Conservation (phyloP, 2,329 filamentous ascomycete genomes). For the Arthroderma sp. region DNA sequence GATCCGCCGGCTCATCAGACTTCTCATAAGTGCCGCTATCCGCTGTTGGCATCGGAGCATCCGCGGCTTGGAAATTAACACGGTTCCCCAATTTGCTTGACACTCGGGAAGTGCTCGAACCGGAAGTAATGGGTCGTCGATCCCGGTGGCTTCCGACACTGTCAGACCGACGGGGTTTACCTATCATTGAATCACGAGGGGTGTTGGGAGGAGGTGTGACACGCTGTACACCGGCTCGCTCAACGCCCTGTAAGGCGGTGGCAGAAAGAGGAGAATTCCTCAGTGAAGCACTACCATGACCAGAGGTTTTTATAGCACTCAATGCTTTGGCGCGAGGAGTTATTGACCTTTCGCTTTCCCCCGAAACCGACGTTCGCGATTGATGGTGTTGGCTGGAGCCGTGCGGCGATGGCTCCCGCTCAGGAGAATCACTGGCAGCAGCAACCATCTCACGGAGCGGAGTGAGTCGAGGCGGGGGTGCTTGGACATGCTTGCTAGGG, state of each 20-base stretch:
- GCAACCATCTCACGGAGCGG: conserved; percentile 8
- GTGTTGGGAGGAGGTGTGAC: conserved; percentile 21
- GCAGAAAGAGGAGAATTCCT: conserved; percentile 13
- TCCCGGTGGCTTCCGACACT: conserved; percentile 27
- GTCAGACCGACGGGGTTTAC: conserved; percentile 25
- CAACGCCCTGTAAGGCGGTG: conserved; percentile 16
- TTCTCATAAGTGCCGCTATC: not conserved
- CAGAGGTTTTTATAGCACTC: conserved; percentile 9
- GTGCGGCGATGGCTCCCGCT: not conserved
- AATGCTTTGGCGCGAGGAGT: conserved; percentile 1
- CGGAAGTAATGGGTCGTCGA: conserved; percentile 26
- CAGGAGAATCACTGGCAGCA: not conserved
- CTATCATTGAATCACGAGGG: conserved; percentile 14
- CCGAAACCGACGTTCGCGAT: not conserved
- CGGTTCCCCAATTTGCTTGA: conserved; percentile 32
- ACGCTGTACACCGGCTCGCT: conserved; percentile 31
- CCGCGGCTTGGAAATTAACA: conserved; percentile 19
- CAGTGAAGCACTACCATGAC: conserved; percentile 13
- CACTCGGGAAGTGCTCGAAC: conserved; percentile 28
- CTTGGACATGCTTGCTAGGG: conserved; percentile 4
- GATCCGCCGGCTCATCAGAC: conserved; percentile 48
- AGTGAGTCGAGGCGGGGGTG: conserved; percentile 5
- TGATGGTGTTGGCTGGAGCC: not conserved
- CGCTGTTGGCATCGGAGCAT: not conserved
- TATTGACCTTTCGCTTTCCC: conserved; percentile 3